These are phyloP conservation scores for Talaromyces sp. DNA, from an alignment of 2,329 filamentous ascomycete species.

Conservation along the genomic window DNA sequence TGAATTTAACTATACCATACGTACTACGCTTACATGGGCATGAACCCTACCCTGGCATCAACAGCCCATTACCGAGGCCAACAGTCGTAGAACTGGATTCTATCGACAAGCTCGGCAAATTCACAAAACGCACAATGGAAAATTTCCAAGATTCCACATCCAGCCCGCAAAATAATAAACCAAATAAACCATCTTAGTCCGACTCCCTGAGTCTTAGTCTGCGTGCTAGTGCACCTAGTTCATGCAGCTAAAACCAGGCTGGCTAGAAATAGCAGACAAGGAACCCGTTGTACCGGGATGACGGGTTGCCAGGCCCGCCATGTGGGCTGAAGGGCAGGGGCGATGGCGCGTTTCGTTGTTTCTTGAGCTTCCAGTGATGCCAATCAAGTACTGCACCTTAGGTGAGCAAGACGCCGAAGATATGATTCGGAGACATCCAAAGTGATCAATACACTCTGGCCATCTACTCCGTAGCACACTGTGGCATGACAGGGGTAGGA, in stretches of 20 bases:
- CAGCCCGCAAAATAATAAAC: neutral
- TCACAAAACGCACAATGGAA: slow-evolving; percentile 10
- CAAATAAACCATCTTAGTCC: neutral
- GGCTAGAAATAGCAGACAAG: slow-evolving; percentile 12
- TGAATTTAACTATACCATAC: neutral
- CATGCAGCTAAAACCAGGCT: slow-evolving; percentile 16
- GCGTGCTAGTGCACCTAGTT: slow-evolving; percentile 3
- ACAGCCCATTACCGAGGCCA: neutral
- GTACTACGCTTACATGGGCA: neutral
- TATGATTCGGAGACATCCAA: neutral
- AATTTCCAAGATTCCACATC: neutral
- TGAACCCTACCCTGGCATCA: neutral
- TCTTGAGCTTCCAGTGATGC: neutral
- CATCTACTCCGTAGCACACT: neutral
- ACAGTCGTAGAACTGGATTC: neutral
- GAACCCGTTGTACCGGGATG: slow-evolving; percentile 32
- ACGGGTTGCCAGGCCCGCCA: slow-evolving; percentile 30
- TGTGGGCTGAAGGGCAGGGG: slow-evolving; percentile 27
- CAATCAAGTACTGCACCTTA: neutral
- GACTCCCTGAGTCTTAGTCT: neutral
- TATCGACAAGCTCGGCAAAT: slow-evolving; percentile 10
- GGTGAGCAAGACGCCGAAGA: neutral
- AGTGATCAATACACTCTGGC: slow-evolving; percentile 5
- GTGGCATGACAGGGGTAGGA: slow-evolving; percentile 7
- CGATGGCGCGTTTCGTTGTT: slow-evolving; percentile 19